A percentile compares a stretch with the other conserved stretches of the same genome.
Evolutionary conservation across 129 eudicot genomes (phyloP).

Genomic region (Centrapalus pauciflorus): DNA sequence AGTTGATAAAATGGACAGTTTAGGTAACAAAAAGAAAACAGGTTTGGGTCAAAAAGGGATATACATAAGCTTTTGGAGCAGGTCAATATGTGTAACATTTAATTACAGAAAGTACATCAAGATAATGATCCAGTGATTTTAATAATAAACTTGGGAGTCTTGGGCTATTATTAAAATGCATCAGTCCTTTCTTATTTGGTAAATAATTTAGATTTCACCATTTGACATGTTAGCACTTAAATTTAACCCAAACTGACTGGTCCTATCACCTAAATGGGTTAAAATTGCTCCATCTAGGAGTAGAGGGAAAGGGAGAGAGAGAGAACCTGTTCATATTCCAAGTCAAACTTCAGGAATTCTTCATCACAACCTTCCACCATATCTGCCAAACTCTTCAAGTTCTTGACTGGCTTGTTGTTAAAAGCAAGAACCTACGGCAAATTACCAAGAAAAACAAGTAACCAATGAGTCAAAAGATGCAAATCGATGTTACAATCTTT

Average conservation of each 20-base stretch:
- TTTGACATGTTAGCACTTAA: not conserved
- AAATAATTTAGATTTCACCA: not conserved
- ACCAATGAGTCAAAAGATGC: not conserved
- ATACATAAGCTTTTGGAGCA: no score
- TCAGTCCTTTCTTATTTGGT: no score
- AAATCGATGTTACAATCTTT: not conserved
- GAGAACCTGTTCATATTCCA: conserved; percentile 53
- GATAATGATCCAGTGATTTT: no score
- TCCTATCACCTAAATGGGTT: not conserved
- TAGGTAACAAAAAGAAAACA: no score
- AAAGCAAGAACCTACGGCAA: conserved; percentile 40
- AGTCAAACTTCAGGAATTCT: conserved; percentile 44
- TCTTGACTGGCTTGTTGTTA: conserved; percentile 54
- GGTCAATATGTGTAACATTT: no score
- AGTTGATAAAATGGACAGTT: no score
- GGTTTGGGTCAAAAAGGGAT: no score
- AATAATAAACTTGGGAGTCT: not conserved
- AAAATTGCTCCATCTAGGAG: not conserved
- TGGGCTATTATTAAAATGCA: no score
- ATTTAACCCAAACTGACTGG: not conserved
- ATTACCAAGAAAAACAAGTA: not conserved
- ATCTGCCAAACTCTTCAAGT: conserved; percentile 46
- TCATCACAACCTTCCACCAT: conserved; percentile 57
- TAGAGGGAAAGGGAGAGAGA: not conserved
- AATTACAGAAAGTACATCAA: no score